These are phyloP conservation scores for Tieghemiomyces parasiticus DNA, from an alignment of 192 early-diverging fungal species.

Conservation along the genomic window DNA sequence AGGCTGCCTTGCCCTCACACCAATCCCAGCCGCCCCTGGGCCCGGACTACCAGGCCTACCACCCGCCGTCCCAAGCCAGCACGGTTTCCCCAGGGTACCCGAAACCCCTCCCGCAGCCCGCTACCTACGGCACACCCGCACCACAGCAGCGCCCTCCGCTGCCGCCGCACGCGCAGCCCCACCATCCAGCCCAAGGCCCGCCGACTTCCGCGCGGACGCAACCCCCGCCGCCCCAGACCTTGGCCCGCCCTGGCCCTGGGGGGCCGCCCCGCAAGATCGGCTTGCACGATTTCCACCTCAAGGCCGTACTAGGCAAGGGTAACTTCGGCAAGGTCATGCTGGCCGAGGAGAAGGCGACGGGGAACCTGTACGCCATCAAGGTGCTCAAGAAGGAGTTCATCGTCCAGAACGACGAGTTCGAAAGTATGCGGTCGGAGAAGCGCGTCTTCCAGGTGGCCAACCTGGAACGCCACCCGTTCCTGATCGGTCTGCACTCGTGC, in stretches of 20 bases:
- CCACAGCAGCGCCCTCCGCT: too few species aligned
- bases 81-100: too few species aligned
- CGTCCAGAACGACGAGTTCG: conserved; percentile 95
- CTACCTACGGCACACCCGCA: too few species aligned
- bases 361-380: conserved; percentile 89
- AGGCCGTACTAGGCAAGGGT: conserved; percentile 92
- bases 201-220: too few species aligned
- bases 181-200: too few species aligned
- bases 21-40: too few species aligned
- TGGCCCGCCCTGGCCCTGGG: conserved; percentile 10
- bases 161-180: too few species aligned
- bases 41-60: too few species aligned
- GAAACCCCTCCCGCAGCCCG: too few species aligned
- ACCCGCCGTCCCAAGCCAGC: too few species aligned
- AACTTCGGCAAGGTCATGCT: conserved; percentile 99
- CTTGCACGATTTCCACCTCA: conserved; percentile 84
- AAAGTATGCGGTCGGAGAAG: conserved; percentile 86
- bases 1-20: too few species aligned
- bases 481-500: conserved; percentile 91
- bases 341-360: conserved; percentile 74
- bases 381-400: conserved; percentile 98
- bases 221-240: too few species aligned
- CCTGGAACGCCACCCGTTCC: conserved; percentile 82
- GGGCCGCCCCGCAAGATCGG: conserved; percentile 47
- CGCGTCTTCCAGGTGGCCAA: conserved; percentile 87